A percentile compares a stretch with the other conserved stretches of the same genome.
Evolutionary conservation across 257 asterid species (phyloP).

Genomic region (Jasminum sambac): DNA sequence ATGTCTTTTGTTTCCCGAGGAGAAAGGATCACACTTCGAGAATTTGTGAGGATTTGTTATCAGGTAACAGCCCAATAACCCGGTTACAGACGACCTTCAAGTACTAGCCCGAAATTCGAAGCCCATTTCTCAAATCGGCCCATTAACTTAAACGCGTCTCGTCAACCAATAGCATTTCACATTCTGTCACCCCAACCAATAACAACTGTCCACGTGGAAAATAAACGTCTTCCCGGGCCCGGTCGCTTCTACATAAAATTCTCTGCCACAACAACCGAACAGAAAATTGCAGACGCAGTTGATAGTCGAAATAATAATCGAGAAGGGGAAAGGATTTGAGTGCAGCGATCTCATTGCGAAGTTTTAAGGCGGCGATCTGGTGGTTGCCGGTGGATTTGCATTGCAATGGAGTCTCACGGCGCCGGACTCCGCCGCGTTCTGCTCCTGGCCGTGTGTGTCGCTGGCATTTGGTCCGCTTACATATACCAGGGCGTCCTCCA

Average conservation of each 20-base stretch:
- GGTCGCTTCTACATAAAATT: conserved; percentile 15
- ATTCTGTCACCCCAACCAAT: conserved; percentile 36
- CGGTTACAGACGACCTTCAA: not conserved
- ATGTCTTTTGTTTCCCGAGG: too few species aligned
- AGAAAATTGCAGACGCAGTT: conserved; percentile 19
- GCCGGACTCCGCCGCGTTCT: conserved; percentile 81
- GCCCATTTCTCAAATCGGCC: not conserved
- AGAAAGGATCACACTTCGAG: too few species aligned
- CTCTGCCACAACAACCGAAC: conserved; percentile 16
- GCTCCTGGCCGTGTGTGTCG: conserved; percentile 74
- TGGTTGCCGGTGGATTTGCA: conserved; percentile 29
- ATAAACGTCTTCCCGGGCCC: conserved; percentile 33
- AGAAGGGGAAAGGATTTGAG: not conserved
- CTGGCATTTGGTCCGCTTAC: conserved; percentile 97
- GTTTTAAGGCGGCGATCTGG: conserved; percentile 48
- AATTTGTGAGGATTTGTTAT: too few species aligned
- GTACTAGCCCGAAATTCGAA: not conserved
- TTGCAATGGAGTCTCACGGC: conserved; percentile 68
- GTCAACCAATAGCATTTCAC: conserved; percentile 52
- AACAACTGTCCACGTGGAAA: conserved; percentile 41
- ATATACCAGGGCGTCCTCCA: conserved; percentile 96
- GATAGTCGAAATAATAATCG: not conserved
- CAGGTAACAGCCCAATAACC: not conserved
- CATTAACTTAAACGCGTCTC: conserved; percentile 29
- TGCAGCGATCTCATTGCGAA: not conserved